Evolutionary conservation across 2,329 filamentous ascomycete species (phyloP), one percentile per base, ranked within the genome.

Genomic region (Thelonectria blattea): DNA sequence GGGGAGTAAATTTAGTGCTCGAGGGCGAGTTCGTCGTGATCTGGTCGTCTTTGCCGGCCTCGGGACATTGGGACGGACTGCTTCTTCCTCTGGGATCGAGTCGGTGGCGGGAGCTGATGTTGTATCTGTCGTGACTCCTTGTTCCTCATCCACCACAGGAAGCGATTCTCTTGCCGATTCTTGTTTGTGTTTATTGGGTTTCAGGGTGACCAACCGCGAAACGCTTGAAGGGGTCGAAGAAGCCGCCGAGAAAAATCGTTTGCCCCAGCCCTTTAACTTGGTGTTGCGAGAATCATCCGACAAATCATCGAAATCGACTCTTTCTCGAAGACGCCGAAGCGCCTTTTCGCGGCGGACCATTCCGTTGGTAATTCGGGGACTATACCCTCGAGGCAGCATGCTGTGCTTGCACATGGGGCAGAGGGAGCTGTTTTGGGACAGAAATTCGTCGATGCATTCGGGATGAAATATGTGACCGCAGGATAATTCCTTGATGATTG

Each of bases 381-480:
- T 88, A 69, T 86, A 86, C 0, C 91, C 79, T 68, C 74, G 70
- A 7, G 93, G 93, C 1, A 97, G 78, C 70, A 93, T 91, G 51
- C 86, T 91, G 62, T 89, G 86, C 74, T 97, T 97, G 81, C 95
- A 99, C 68, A 96, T 81, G 1, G 95, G 94, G 71, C 95, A 99
- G 2, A 97, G 82, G 17, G 91, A 96, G 72, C 91, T 96, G 72
- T 90, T 89, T 56, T 88, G 83, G 45, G 84, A 82, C 12, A 98
- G 81, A 69, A 95, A 97, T 20, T 88, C 85, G 71, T 98, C 93
- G 65, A 98, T 93, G 71, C 95, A 99, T 65, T 91, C 89, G 0
- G 91, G 90, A 67, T 99, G 94, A 75, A 93, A 99, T 58, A 98
- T 94, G 73, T 99, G 95, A 1, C 90, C 88, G 69, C 95, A 99